A percentile compares a stretch with the other conserved stretches of the same genome.
Conservation (phyloP, 108 stramenopile species). For the Nitzschia sp. region DNA sequence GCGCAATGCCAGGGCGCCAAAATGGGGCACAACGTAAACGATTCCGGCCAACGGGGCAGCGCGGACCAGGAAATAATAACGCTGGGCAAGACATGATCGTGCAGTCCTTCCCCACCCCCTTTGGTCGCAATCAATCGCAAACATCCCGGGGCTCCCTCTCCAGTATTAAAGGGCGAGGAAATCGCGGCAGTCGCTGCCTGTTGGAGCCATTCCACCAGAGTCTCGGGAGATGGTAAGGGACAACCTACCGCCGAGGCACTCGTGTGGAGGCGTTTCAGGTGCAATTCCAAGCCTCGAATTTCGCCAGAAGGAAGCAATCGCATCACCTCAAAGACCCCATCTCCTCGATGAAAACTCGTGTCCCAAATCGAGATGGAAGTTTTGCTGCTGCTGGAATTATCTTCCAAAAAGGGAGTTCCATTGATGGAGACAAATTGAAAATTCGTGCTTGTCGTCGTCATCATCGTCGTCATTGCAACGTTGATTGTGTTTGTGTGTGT, state of each 20-base stretch:
- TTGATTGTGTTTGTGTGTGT: no score
- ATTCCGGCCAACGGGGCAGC: slow-evolving; percentile 7
- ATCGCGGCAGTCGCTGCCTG: slow-evolving; percentile 1
- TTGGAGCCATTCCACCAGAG: slow-evolving; percentile 6
- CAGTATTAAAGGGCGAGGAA: background rate
- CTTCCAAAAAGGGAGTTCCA: background rate
- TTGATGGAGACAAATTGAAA: slow-evolving; percentile 19
- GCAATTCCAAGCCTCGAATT: slow-evolving; percentile 1
- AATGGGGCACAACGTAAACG: slow-evolving; percentile 7
- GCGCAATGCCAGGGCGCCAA: slow-evolving; percentile 22
- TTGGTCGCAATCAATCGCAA: slow-evolving; percentile 20
- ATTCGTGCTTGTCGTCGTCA: background rate
- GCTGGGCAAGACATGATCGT: background rate
- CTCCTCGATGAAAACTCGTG: slow-evolving; percentile 15
- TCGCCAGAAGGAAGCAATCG: slow-evolving; percentile 7
- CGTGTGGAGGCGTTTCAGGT: slow-evolving; percentile 2
- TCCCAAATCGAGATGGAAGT: slow-evolving; percentile 12
- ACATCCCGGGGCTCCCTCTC: background rate
- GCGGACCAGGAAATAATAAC: slow-evolving; percentile 18
- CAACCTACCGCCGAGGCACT: slow-evolving; percentile 1
- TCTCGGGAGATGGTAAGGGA: background rate
- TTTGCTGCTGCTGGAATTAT: background rate
- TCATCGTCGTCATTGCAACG: no score
- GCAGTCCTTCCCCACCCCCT: background rate
- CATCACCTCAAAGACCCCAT: slow-evolving; percentile 21